A percentile compares a stretch with the other conserved stretches of the same genome.
Conservation (phyloP, 2,329 filamentous ascomycete species). For the Fusarium subglutinans region DNA sequence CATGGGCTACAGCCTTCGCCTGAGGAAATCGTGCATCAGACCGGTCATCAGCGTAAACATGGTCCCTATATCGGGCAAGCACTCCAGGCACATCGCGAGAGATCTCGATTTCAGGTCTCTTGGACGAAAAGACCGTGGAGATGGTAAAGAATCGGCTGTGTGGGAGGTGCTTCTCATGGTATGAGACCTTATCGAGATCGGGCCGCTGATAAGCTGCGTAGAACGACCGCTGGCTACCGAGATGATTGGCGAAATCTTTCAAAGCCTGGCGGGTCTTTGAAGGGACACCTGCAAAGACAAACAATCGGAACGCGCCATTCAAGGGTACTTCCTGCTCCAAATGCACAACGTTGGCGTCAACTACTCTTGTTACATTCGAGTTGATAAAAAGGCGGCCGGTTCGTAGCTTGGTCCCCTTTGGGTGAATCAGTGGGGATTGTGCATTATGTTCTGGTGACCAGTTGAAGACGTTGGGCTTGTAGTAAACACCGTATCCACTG, state of each 20-base stretch:
- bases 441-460: slow-evolving; percentile 80
- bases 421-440: slow-evolving; percentile 74
- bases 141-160: slow-evolving; percentile 85
- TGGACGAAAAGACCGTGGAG: slow-evolving; percentile 76
- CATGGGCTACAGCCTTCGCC: slow-evolving; percentile 79
- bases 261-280: slow-evolving; percentile 69
- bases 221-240: slow-evolving; percentile 76
- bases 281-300: slow-evolving; percentile 81
- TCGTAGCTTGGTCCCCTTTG: slow-evolving; percentile 70
- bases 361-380: slow-evolving; percentile 83
- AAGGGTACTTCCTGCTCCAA: slow-evolving; percentile 89
- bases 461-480: slow-evolving; percentile 83
- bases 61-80: slow-evolving; percentile 79
- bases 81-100: slow-evolving; percentile 73
- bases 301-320: slow-evolving; percentile 88
- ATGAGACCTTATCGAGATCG: slow-evolving; percentile 70
- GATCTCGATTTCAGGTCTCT: slow-evolving; percentile 77
- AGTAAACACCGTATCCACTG: slow-evolving; percentile 89
- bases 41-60: slow-evolving; percentile 87
- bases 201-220: slow-evolving; percentile 70
- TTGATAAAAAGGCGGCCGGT: slow-evolving; percentile 81
- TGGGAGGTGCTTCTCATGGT: slow-evolving; percentile 86
- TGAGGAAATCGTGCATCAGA: slow-evolving; percentile 76
- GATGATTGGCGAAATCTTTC: slow-evolving; percentile 71
- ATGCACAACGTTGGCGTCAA: slow-evolving; percentile 89